Percentiles rank a stretch among this genome's conserved stretches.
Evolutionary conservation across 352 stramenopile genomes (phyloP).

Genomic region (Ophiocytium majus): DNA sequence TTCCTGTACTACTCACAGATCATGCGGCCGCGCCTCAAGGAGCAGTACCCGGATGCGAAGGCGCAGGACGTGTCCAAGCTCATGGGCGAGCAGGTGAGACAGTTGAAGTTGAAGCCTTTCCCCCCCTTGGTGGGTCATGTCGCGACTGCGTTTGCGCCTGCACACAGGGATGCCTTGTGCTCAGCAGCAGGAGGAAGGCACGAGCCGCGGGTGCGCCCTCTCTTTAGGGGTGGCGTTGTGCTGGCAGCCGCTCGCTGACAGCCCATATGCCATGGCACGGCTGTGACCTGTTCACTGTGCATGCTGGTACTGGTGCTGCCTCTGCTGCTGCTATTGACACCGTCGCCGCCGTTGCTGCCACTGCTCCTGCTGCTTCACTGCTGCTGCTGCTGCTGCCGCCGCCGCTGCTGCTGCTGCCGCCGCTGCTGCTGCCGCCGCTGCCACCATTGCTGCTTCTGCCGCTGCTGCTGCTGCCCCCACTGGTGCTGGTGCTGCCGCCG

Average conservation of each 20-base stretch:
- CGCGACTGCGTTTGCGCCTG: not conserved
- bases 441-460: not conserved
- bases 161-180: not conserved
- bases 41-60: conserved; percentile 49
- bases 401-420: not conserved
- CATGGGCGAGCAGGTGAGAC: conserved; percentile 41
- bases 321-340: too few relatives aligned
- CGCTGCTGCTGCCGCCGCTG: not conserved
- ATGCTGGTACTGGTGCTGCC: too few relatives aligned
- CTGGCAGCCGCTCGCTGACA: too few relatives aligned
- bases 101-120: not conserved
- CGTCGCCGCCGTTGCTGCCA: too few relatives aligned
- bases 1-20: conserved; percentile 54
- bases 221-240: not conserved
- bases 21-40: conserved; percentile 41
- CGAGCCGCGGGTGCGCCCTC: not conserved
- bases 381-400: not conserved
- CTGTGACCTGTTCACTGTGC: too few relatives aligned
- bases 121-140: not conserved
- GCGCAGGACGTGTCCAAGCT: conserved; percentile 52
- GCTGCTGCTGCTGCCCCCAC: not conserved
- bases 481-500: not conserved
- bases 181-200: not conserved
- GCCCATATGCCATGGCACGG: too few relatives aligned
- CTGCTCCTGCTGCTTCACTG: not conserved